These are phyloP conservation scores for Cryptococcus neoformans DNA, from an alignment of 1,284 basidiomycete species.

Conservation along the genomic window DNA sequence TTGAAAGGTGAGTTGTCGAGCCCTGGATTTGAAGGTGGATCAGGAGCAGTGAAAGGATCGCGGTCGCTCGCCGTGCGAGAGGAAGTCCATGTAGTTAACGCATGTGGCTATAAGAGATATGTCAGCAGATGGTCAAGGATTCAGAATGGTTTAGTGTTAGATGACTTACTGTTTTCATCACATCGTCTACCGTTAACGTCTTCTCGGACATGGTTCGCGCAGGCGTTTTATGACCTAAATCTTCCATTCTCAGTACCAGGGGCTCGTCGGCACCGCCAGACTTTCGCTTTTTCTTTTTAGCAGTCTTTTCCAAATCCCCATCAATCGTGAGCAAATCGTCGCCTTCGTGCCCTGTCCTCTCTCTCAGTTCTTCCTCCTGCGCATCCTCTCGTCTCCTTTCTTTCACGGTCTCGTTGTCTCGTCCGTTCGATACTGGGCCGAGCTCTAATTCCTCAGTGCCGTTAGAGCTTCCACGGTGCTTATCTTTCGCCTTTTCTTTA, in stretches of 20 bases:
- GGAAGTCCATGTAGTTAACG: constrained; percentile 15
- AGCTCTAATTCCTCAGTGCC: constrained; percentile 13
- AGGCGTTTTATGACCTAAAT: constrained; percentile 17
- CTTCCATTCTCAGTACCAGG: constrained; percentile 29
- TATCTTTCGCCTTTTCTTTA: constrained; percentile 6
- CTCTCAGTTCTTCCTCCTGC: background rate
- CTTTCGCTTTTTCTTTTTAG: constrained; percentile 21
- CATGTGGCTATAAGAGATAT: constrained; percentile 6
- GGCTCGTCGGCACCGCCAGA: constrained; percentile 11
- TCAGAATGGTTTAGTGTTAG: background rate
- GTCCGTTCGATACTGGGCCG: background rate
- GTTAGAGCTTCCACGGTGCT: constrained; percentile 1
- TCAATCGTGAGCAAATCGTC: constrained; percentile 28
- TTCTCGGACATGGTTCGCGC: background rate
- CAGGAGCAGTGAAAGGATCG: constrained; percentile 4
- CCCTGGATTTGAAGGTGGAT: background rate
- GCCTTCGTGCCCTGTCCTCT: background rate
- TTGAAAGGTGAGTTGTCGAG: background rate
- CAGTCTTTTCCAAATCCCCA: constrained; percentile 23
- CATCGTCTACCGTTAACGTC: background rate
- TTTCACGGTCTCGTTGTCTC: background rate
- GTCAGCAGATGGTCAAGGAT: constrained; percentile 2
- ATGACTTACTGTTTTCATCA: constrained; percentile 3
- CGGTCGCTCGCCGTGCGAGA: constrained; percentile 25
- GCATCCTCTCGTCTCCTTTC: background rate